Evolutionary conservation across 495 filamentous ascomycete species (phyloP), one percentile per base, ranked within the genome.

Genomic region (Penicillium canescens): DNA sequence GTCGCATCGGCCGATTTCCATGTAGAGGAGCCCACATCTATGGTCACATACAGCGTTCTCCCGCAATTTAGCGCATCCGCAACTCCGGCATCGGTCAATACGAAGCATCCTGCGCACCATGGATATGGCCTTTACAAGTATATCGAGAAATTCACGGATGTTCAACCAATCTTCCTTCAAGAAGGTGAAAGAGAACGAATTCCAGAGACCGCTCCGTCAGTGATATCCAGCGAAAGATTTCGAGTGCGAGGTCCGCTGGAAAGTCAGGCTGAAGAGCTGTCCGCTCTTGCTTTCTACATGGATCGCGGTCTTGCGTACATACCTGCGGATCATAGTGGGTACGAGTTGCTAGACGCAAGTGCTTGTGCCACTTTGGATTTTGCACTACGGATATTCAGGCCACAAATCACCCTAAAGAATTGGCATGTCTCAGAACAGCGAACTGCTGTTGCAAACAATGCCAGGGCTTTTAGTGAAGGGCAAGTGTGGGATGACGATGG

Each of bases 221-320:
- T 18, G 18, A 18, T 18, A 18, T 38, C 36, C 36, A 14, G 10
- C 9, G 57, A 60, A 43, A 21, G 53, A 36, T 56, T 60, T 37
- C 57, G 53, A 6, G 33, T 56, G 0, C 42, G 42, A 8, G 49
- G 31, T 3, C 10, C 35, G 9, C 48, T 61, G 21, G 6, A 39
- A 8, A 48, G 41, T 26, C 47, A 61, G 34, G 57, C 57, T 13
- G 53, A 61, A 18, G 42, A 41, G 24, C 48, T 61, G 24, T 35
- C 57, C 18, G 57, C 57, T 13, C 57, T 61, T 49, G 57, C 57
- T 21, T 61, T 61, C 35, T 56, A 53, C 20, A 61, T 61, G 53
- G 57, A 61, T 31, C 24, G 45, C 8, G 57, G 52, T 20, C 53
- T 61, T 13, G 53, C 57, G 16, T 61, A 56, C 23, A 61, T 61